Evolutionary conservation across 306 rosid species (phyloP).

Genomic region (Boehmeria nivea): DNA sequence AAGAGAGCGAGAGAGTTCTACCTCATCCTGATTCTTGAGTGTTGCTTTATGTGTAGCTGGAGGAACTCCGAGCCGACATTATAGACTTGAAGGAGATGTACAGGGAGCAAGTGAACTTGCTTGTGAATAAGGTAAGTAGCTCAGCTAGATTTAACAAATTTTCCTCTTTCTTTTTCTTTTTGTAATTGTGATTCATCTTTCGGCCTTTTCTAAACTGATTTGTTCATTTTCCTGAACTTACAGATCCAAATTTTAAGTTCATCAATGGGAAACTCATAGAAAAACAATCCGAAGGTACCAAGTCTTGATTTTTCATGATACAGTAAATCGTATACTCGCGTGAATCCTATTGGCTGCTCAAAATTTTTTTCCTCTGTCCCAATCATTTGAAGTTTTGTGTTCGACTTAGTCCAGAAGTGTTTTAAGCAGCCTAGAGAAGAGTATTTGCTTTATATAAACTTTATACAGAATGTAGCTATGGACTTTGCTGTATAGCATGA

Average conservation of each 20-base stretch:
- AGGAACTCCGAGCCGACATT: constrained; percentile 98
- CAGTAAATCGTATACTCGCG: not conserved
- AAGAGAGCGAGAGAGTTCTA: no score
- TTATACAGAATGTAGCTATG: constrained; percentile 8
- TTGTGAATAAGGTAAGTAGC: constrained; percentile 73
- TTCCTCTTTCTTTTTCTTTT: not conserved
- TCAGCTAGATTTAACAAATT: not conserved
- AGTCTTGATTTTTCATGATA: constrained; percentile 15
- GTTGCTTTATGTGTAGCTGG: constrained; percentile 59
- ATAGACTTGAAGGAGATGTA: constrained; percentile 99
- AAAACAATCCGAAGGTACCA: constrained; percentile 10
- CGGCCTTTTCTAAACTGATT: not conserved
- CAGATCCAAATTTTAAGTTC: constrained; percentile 43
- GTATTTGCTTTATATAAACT: not conserved
- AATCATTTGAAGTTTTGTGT: not conserved
- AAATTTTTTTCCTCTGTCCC: constrained; percentile 3
- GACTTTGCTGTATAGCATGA: constrained; percentile 10
- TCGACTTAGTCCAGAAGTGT: constrained; percentile 3
- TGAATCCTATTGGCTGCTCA: constrained; percentile 5
- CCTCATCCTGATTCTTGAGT: constrained; percentile 18
- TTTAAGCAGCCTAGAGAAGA: constrained; percentile 6
- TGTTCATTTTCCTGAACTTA: not conserved
- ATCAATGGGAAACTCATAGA: no score
- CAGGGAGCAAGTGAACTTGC: constrained; percentile 96
- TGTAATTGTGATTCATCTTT: not conserved